Evolutionary conservation across 768 basidiomycete species (phyloP).

Genomic region (Collybia sordida): DNA sequence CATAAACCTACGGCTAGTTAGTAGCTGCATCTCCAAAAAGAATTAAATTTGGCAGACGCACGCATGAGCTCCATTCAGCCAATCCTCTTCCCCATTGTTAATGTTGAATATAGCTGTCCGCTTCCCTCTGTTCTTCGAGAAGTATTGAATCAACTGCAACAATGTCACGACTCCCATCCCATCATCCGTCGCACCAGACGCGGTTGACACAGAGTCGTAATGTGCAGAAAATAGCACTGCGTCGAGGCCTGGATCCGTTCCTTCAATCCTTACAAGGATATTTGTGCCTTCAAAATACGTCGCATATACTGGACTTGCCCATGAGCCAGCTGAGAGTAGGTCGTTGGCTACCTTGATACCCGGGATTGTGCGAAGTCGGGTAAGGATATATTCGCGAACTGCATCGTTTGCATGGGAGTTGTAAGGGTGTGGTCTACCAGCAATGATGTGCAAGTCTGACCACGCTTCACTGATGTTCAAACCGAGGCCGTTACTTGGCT

Average conservation of each 20-base stretch:
- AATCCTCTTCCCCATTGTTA: conserved; percentile 85
- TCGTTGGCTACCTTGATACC: conserved; percentile 53
- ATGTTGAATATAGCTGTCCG: conserved; percentile 78
- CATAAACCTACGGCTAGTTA: conserved; percentile 47
- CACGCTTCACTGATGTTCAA: too few relatives aligned
- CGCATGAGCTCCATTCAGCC: conserved; percentile 70
- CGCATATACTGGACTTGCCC: conserved; percentile 27
- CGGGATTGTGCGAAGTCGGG: conserved; percentile 48
- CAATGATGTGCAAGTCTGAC: conserved; percentile 30
- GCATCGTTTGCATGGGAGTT: conserved; percentile 73
- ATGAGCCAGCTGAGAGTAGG: conserved; percentile 45
- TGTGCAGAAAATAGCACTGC: conserved; percentile 73
- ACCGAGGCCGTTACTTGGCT: too few relatives aligned
- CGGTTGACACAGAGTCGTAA: conserved; percentile 76
- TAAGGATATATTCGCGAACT: conserved; percentile 58
- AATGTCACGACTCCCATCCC: conserved; percentile 16
- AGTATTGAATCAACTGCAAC: conserved; percentile 49
- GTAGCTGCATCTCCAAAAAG: neutral
- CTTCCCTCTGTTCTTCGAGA: conserved; percentile 19
- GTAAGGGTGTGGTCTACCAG: conserved; percentile 70
- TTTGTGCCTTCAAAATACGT: conserved; percentile 68
- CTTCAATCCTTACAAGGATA: conserved; percentile 60
- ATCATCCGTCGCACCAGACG: conserved; percentile 75
- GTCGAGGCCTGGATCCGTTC: conserved; percentile 34
- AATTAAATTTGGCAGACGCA: conserved; percentile 23